Evolutionary conservation across 2,329 filamentous ascomycete species (phyloP).

Genomic region (Elsinoe perseae): DNA sequence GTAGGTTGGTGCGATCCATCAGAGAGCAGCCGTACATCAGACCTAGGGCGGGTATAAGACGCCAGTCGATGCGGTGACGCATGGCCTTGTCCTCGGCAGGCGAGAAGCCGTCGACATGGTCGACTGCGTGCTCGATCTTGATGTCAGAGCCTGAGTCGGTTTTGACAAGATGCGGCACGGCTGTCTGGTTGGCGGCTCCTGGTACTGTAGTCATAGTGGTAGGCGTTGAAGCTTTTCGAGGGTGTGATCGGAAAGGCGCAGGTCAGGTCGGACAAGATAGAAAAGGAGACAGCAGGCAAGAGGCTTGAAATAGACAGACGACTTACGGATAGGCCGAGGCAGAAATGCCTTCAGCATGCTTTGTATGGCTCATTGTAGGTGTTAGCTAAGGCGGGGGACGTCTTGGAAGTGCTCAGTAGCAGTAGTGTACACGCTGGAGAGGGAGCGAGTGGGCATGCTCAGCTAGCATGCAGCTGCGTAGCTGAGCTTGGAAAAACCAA

Average conservation of each 20-base stretch:
- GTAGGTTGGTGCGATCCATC: slow-evolving; percentile 29
- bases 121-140: slow-evolving; percentile 17
- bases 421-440: neutral
- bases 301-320: neutral
- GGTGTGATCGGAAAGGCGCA: neutral
- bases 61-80: slow-evolving; percentile 58
- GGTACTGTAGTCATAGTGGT: slow-evolving; percentile 7
- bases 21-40: slow-evolving; percentile 32
- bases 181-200: neutral
- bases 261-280: neutral
- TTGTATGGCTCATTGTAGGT: neutral
- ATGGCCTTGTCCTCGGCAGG: slow-evolving; percentile 59
- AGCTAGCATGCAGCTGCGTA: neutral
- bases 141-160: slow-evolving; percentile 2
- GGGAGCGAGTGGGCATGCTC: neutral
- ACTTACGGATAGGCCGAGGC: slow-evolving; percentile 1
- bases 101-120: slow-evolving; percentile 40
- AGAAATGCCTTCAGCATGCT: neutral
- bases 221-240: neutral
- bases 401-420: neutral
- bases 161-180: slow-evolving; percentile 5
- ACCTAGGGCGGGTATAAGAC: slow-evolving; percentile 41
- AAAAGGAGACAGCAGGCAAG: neutral
- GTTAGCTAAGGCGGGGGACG: neutral
- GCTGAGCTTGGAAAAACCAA: slow-evolving; percentile 6